phyloP scores from a whole-genome alignment of 1,284 basidiomycete species.

The Microbotryum scabiosae region DNA sequence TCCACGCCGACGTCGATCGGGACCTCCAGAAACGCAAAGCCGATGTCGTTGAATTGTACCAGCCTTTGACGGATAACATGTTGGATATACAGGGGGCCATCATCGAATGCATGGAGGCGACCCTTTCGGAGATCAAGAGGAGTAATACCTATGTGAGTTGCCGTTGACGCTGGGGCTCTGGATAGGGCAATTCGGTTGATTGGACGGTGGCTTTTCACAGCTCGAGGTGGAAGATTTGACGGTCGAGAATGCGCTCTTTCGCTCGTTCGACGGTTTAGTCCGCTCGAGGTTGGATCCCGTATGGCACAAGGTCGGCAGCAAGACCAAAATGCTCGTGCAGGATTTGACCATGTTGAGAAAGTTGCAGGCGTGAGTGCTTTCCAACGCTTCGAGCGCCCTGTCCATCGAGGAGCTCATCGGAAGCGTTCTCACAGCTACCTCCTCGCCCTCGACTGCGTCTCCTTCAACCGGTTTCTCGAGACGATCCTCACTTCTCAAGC shows the following conservation, averaged over 20 bases:
- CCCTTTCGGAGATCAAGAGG: conserved; percentile 80
- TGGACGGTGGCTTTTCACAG: conserved; percentile 42
- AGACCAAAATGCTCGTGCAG: conserved; percentile 81
- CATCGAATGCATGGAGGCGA: conserved; percentile 88
- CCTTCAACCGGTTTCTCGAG: conserved; percentile 87
- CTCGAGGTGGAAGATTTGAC: conserved; percentile 90
- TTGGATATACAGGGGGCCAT: conserved; percentile 83
- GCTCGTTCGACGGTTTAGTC: conserved; percentile 84
- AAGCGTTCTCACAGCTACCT: conserved; percentile 55
- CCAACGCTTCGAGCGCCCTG: background rate
- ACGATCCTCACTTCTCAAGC: conserved; percentile 71
- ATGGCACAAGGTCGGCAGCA: conserved; percentile 91
- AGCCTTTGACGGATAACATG: conserved; percentile 79
- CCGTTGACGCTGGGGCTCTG: too few relatives aligned
- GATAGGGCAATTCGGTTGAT: too few relatives aligned
- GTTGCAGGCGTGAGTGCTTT: conserved; percentile 59
- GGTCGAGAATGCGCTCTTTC: conserved; percentile 89
- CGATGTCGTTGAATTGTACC: conserved; percentile 87
- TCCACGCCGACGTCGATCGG: conserved; percentile 75
- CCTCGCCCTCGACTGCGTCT: conserved; percentile 80
- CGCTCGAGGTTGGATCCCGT: conserved; percentile 82
- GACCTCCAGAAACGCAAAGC: conserved; percentile 71
- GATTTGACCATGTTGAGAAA: conserved; percentile 80
- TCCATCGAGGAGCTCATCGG: background rate
- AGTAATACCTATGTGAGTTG: conserved; percentile 65